Evolutionary conservation across 129 eudicot species (phyloP).

Genomic region (Helichrysum umbraculigerum): DNA sequence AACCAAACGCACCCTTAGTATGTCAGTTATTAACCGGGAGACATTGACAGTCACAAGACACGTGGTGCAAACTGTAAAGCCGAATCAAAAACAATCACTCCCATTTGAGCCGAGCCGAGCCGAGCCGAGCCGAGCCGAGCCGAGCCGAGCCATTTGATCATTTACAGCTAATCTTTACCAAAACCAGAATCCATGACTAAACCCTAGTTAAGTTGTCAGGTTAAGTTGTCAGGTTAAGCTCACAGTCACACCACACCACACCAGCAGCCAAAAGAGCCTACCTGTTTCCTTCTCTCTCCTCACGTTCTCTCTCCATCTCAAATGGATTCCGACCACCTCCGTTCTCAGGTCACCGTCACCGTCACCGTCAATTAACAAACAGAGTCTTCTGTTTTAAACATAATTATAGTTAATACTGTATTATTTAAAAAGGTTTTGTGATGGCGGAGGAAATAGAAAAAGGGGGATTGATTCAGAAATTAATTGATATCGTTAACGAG

Average conservation of each 20-base stretch:
- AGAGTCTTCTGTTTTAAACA: background rate
- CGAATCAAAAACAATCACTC: constrained; percentile 1
- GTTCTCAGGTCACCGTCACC: constrained; percentile 14
- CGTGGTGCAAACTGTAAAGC: background rate
- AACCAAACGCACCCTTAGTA: too few relatives aligned
- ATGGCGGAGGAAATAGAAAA: constrained; percentile 54
- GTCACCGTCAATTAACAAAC: constrained; percentile 7
- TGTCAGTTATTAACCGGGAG: background rate
- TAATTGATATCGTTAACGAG: constrained; percentile 56
- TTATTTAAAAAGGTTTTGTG: background rate
- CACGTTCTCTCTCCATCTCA: constrained; percentile 17
- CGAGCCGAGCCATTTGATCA: background rate
- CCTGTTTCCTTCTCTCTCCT: constrained; percentile 13
- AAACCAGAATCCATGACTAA: constrained; percentile 29
- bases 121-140: constrained; percentile 8
- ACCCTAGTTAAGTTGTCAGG: constrained; percentile 36
- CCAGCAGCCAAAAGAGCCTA: constrained; percentile 30
- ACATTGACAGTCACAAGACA: background rate
- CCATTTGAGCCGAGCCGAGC: background rate
- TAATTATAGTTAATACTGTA: constrained; percentile 10
- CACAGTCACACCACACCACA: constrained; percentile 6
- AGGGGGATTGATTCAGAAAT: constrained; percentile 46
- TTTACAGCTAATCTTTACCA: constrained; percentile 20
- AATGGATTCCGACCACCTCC: constrained; percentile 28
- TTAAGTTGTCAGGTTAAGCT: constrained; percentile 30